Base-by-base conservation (phyloP, 2,329 filamentous ascomycete species). In the Ascochyta koolunga region DNA sequence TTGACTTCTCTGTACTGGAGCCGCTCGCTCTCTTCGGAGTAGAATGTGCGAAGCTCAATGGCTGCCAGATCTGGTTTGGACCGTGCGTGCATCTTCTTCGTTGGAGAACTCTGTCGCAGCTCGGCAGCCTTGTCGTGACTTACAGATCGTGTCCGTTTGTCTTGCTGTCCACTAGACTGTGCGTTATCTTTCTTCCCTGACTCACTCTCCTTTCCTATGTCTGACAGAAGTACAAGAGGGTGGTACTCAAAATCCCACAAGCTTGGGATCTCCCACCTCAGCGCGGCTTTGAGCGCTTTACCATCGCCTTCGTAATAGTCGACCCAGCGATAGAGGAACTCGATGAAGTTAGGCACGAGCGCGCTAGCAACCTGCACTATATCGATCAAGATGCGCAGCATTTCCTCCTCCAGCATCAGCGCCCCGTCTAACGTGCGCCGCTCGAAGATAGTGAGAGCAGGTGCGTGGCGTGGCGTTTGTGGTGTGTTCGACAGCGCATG, bases 191-290 rank as follows among this genome's bases (percentile, higher is more conserved):
- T 37, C 18, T 40, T 41, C 4, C 37, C 18, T 5, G 36, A 50
- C 22, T 27, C 25, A 8, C 5, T 15, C 2, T 18, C 18, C 18
- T 59, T 56, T 32, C 45, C 54, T 9, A 53, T 15, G 2, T 60
- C 57, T 16, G 16, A 47, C 5, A 62, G 56, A 13, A 71, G 38
- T 8, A 61, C 18, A 22, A 65, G 49, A 15, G 71, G 70, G 27
- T 71, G 70, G 16, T 63, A 61, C 22, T 73, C 70, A 44, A 73
- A 74, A 32, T 70, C 65, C 68, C 67, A 72, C 31, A 74, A 45
- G 40, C 66, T 72, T 9, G 70, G 71, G 21, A 74, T 73, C 47
- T 74, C 71, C 43, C 56, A 58, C 10, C 59, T 52, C 25, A 72
- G 37, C n/a, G 70, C 71, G 31, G 68, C 67, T 40, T 68, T 64